These are phyloP conservation scores for Pulveroboletus ravenelii DNA, from an alignment of 768 basidiomycete species.

Conservation along the genomic window DNA sequence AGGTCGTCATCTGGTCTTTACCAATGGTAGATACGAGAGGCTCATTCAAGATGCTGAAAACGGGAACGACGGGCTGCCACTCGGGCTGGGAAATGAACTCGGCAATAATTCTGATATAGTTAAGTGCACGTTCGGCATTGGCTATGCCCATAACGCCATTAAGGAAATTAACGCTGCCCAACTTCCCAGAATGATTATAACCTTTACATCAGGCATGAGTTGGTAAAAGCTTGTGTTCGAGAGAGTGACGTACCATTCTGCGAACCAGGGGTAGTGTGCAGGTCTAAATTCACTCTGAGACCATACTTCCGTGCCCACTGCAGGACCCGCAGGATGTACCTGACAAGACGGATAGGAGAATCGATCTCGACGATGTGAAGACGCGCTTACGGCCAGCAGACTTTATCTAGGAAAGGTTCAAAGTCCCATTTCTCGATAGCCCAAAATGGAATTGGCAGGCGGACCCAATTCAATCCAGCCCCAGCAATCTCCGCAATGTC, in stretches of 20 bases:
- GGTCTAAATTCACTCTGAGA: slow-evolving; percentile 74
- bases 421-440: slow-evolving; percentile 69
- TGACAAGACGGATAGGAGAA: slow-evolving; percentile 19
- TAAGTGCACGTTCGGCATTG: slow-evolving; percentile 74
- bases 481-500: slow-evolving; percentile 88
- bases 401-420: slow-evolving; percentile 72
- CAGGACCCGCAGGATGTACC: slow-evolving; percentile 71
- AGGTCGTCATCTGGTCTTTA: slow-evolving; percentile 46
- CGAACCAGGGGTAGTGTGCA: slow-evolving; percentile 75
- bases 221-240: background rate
- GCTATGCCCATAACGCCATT: slow-evolving; percentile 79
- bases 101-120: slow-evolving; percentile 68
- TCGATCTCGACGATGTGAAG: background rate
- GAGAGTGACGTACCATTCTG: slow-evolving; percentile 52
- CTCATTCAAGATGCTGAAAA: slow-evolving; percentile 67
- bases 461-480: slow-evolving; percentile 81
- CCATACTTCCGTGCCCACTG: slow-evolving; percentile 90
- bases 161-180: slow-evolving; percentile 59
- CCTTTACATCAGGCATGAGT: slow-evolving; percentile 28
- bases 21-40: slow-evolving; percentile 52
- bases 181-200: slow-evolving; percentile 58
- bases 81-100: slow-evolving; percentile 80
- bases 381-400: slow-evolving; percentile 63
- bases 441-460: slow-evolving; percentile 83
- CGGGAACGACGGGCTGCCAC: slow-evolving; percentile 57